A percentile compares a stretch with the other conserved stretches of the same genome.
These are phyloP conservation scores for Blastobotrys elegans DNA, from an alignment of 1,139 yeast species.

Conservation along the genomic window DNA sequence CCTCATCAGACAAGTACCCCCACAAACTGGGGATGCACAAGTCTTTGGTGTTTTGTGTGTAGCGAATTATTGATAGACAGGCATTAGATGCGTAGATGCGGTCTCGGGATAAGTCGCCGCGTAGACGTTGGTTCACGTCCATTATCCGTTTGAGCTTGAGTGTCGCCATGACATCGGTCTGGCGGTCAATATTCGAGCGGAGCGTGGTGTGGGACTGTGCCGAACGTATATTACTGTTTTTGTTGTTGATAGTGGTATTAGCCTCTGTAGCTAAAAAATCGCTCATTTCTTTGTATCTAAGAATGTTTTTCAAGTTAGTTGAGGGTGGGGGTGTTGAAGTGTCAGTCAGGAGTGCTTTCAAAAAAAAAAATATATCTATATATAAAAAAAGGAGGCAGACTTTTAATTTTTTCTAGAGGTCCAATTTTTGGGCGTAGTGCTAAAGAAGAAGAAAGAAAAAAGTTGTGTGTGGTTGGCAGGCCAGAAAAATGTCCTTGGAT, in stretches of 20 bases:
- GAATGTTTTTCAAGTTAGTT: no score
- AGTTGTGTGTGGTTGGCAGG: neutral
- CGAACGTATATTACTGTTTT: neutral
- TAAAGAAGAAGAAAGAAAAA: neutral
- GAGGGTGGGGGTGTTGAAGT: no score
- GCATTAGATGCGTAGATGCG: conserved; percentile 69
- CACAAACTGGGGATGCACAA: conserved; percentile 20
- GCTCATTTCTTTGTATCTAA: no score
- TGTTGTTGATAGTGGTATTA: no score
- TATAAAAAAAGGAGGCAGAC: no score
- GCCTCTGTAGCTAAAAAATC: no score
- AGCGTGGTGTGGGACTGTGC: conserved; percentile 2
- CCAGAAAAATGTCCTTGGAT: conserved; percentile 1
- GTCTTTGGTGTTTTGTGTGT: conserved; percentile 19
- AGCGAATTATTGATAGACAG: conserved; percentile 38
- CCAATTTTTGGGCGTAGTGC: no score
- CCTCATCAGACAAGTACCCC: conserved; percentile 21
- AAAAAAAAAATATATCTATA: no score
- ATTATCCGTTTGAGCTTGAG: conserved; percentile 60
- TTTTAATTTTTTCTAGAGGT: no score
- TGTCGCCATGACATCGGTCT: conserved; percentile 24
- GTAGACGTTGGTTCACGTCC: conserved; percentile 54
- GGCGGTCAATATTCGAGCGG: conserved; percentile 18
- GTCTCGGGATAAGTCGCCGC: conserved; percentile 49
- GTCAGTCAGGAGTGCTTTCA: no score